Percentiles rank a stretch among this genome's conserved stretches.
Evolutionary conservation across 371 early-diverging fungal genomes (phyloP).

Genomic region (Zancudomyces culisetae): DNA sequence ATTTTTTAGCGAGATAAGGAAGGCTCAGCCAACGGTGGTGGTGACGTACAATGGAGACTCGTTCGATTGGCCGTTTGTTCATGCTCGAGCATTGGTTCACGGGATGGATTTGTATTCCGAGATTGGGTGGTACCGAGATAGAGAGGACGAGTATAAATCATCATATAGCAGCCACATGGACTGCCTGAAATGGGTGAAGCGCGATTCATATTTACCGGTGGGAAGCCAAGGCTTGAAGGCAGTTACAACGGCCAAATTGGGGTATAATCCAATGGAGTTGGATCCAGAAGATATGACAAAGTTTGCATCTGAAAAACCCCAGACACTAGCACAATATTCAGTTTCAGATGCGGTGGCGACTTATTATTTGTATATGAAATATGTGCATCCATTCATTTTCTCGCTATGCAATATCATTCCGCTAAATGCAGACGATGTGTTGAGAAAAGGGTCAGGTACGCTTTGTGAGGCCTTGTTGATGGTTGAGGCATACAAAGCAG

Average conservation of each 20-base stretch:
- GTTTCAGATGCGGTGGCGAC: constrained; percentile 99
- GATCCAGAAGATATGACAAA: constrained; percentile 99
- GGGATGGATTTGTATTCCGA: constrained; percentile 73
- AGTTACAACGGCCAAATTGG: constrained; percentile 91
- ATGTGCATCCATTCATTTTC: constrained; percentile 98
- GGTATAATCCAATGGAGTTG: constrained; percentile 96
- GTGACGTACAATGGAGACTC: constrained; percentile 99
- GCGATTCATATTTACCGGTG: constrained; percentile 96
- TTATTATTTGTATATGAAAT: constrained; percentile 98
- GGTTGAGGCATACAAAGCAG: constrained; percentile 85
- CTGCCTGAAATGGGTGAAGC: constrained; percentile 97
- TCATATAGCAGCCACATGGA: constrained; percentile 94
- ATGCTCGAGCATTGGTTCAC: constrained; percentile 60
- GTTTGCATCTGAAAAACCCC: constrained; percentile 87
- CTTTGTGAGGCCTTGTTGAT: constrained; percentile 96
- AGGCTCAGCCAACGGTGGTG: constrained; percentile 75
- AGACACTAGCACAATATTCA: constrained; percentile 94
- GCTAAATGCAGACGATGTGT: constrained; percentile 86
- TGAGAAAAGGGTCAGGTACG: constrained; percentile 95
- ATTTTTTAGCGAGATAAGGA: constrained; percentile 86
- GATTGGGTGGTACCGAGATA: constrained; percentile 69
- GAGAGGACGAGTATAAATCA: constrained; percentile 71
- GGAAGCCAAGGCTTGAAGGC: constrained; percentile 96
- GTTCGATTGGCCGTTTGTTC: constrained; percentile 99
- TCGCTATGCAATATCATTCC: constrained; percentile 99